These are phyloP conservation scores for Fomitiporia mediterranea DNA, from an alignment of 1,284 basidiomycete species.

Conservation along the genomic window DNA sequence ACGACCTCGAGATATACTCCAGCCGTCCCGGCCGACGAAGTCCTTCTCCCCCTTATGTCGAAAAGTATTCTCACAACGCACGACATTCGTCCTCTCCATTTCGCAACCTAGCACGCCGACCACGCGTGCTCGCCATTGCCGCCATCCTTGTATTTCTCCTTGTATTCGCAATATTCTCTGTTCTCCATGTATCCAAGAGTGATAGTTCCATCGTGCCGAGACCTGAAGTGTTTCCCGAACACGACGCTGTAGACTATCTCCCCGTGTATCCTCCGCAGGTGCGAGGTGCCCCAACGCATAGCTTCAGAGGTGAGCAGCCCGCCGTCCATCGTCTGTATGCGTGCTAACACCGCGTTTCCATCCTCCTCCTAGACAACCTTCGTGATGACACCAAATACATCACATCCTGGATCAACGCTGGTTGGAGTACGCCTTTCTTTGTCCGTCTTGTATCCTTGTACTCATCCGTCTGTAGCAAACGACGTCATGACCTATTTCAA, in stretches of 20 bases:
- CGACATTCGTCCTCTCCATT: not conserved
- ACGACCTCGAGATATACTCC: constrained; percentile 13
- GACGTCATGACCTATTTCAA: constrained; percentile 46
- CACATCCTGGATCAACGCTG: constrained; percentile 63
- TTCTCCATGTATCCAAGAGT: constrained; percentile 10
- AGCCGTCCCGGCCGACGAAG: not conserved
- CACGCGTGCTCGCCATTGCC: constrained; percentile 9
- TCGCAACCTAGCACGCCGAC: not conserved
- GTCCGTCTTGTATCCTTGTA: not conserved
- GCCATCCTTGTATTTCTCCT: constrained; percentile 5
- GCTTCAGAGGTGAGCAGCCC: constrained; percentile 34
- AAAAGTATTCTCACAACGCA: not conserved
- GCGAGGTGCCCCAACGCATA: constrained; percentile 47
- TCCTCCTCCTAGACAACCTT: constrained; percentile 43
- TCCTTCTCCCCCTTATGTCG: not conserved
- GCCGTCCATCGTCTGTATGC: not conserved
- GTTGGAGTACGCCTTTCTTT: constrained; percentile 50
- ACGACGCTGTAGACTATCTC: not conserved
- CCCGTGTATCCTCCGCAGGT: constrained; percentile 32
- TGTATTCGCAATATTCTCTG: constrained; percentile 5
- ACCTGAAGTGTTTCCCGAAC: not conserved
- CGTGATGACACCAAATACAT: constrained; percentile 56
- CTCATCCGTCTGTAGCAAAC: constrained; percentile 22
- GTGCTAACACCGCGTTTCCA: not conserved
- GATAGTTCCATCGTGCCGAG: not conserved